Conservation (phyloP, 108 stramenopile genomes). For the Aurantiochytrium sp. region DNA sequence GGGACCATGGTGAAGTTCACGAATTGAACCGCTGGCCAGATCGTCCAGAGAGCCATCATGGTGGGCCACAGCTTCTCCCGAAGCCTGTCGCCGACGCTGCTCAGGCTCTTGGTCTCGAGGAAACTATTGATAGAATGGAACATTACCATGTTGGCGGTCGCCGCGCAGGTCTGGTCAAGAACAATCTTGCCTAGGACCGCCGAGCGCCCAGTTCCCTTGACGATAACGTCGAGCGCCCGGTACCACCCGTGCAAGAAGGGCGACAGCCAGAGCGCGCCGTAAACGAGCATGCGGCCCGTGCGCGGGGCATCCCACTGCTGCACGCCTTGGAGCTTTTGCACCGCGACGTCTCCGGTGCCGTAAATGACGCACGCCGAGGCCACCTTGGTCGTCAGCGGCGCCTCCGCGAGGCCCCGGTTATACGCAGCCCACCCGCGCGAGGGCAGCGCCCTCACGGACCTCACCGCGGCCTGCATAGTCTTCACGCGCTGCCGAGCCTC, state of each 20-base stretch:
- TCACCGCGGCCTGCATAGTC: too few species aligned
- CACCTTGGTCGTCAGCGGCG: slow-evolving; percentile 17
- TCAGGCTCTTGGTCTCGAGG: neutral
- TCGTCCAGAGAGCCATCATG: neutral
- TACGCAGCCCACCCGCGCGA: slow-evolving; percentile 16
- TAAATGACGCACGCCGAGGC: neutral
- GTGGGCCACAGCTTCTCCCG: neutral
- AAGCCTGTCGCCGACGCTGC: neutral
- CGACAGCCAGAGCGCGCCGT: slow-evolving; percentile 4
- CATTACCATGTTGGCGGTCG: slow-evolving; percentile 4
- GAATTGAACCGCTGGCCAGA: neutral
- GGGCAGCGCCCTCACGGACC: neutral
- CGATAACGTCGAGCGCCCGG: neutral
- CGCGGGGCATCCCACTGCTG: neutral
- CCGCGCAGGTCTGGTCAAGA: neutral
- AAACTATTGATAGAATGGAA: neutral
- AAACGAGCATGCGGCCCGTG: slow-evolving; percentile 6
- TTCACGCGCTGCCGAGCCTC: too few species aligned
- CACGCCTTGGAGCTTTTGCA: neutral
- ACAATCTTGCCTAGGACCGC: neutral
- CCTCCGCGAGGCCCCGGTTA: neutral
- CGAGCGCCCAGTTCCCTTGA: neutral
- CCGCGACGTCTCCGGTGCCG: neutral
- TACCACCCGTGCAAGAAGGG: slow-evolving; percentile 25
- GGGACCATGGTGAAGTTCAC: slow-evolving; percentile 2